A percentile compares a stretch with the other conserved stretches of the same genome.
These are phyloP conservation scores for Zoysia japonica DNA, from an alignment of 176 grass and related monocot genomes.

Conservation along the genomic window DNA sequence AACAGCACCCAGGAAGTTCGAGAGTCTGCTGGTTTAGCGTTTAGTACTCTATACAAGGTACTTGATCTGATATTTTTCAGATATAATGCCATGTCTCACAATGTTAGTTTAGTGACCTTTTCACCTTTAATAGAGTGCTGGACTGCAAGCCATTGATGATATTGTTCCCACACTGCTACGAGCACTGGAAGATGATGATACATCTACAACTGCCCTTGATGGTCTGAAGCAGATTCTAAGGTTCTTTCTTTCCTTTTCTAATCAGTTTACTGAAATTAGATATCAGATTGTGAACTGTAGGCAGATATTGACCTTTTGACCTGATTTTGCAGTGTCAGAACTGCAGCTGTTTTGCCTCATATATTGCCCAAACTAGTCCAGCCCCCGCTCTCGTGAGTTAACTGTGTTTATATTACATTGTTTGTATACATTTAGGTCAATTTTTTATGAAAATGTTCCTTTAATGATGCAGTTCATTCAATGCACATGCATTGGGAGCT, in stretches of 20 bases:
- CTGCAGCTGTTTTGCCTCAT: conserved; percentile 89
- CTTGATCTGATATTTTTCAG: conserved; percentile 16
- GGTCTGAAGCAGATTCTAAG: conserved; percentile 99
- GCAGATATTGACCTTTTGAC: conserved; percentile 32
- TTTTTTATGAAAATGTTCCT: conserved; percentile 37
- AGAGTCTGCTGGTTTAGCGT: conserved; percentile 96
- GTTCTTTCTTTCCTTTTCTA: conserved; percentile 42
- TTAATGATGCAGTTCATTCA: conserved; percentile 75
- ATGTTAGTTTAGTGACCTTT: conserved; percentile 26
- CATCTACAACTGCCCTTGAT: conserved; percentile 95
- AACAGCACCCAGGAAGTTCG: conserved; percentile 86
- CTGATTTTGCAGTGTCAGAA: conserved; percentile 76
- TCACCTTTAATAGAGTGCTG: conserved; percentile 71
- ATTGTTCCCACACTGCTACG: conserved; percentile 87
- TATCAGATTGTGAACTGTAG: conserved; percentile 17
- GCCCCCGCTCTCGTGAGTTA: conserved; percentile 83
- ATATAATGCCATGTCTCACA: conserved; percentile 26
- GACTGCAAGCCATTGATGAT: conserved; percentile 98
- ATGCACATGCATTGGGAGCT: conserved; percentile 96
- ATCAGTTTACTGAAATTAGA: conserved; percentile 33
- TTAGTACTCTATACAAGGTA: conserved; percentile 99
- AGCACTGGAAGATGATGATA: conserved; percentile 89
- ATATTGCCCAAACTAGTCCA: conserved; percentile 98
- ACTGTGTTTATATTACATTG: neutral
- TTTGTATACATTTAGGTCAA: conserved; percentile 31